Base-by-base conservation (phyloP, 768 basidiomycete genomes). In the Leccinum rimulosum region DNA sequence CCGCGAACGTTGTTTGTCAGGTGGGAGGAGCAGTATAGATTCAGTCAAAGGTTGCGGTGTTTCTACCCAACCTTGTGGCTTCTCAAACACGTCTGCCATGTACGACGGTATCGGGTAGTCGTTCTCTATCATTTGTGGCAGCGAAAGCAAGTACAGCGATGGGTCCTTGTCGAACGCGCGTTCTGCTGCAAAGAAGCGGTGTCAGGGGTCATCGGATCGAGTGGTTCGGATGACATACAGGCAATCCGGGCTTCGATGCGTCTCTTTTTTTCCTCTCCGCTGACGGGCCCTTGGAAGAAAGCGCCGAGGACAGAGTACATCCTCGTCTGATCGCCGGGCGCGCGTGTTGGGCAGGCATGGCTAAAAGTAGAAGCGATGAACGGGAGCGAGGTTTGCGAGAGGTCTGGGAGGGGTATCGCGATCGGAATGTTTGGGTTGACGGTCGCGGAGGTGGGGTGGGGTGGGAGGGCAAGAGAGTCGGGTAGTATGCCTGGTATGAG, bases 81-180 rank as follows among this genome's bases (percentile, higher is more conserved):
- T 84, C 63, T 86, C 73, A 61, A 86, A 86, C 3, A 85, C 76
- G 61, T 90, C 86, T 6, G 88, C 84, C 76, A 94, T 80, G 67
- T 95, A 96, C 0, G 87, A 87, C 7, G 95, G 93, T 54, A 94
- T 77, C 0, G 90, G 92, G 66, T 98, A 98, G 55, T 95, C 93
- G 67, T 98, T 93, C 68, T 98, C 93, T 54, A 91, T 79, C 93
- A 98, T 95, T 69, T 95, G 89, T 60, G 91, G 86, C 25, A 86
- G 73, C 0, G 87, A 84, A 36, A 98, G 79, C 45, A 91, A 68
- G 74, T 93, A 96, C 56, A 85, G 79, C 54, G 83, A 69, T 6
- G 93, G 87, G 40, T 85, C 82, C 62, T 81, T 82, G 47, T 86
- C 81, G 62, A 82, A 80, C n/a, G 76, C 75, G 55, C 79, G 78